Base-by-base conservation (phyloP, 176 grass and related monocot genomes). In the Musa itinerans region DNA sequence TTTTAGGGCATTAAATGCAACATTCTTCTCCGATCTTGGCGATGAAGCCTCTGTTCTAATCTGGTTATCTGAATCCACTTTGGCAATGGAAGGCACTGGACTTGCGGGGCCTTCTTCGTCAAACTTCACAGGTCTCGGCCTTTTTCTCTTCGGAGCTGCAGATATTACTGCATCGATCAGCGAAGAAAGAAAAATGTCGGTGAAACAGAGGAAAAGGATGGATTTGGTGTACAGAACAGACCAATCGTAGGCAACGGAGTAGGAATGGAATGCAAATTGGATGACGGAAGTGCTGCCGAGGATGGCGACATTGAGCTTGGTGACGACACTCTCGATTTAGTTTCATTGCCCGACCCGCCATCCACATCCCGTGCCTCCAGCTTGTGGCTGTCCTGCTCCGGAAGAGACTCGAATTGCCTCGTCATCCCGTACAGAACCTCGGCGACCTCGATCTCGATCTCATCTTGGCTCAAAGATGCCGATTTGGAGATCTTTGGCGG, bases 351-450 rank as follows among this genome's bases (percentile, higher is more conserved):
- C 1, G 59, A 27, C 19, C 59, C 75, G 53, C 58, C 58, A 65
- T 77, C 49, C 9, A 65, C 9, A 8, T 94, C 95, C 71, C 80
- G 89, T 6, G 53, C 34, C 24, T 94, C 95, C 8, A 79, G 53
- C 76, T 94, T 94, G 76, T 86, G 80, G 62, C 73, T 84, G 21
- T 89, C 83, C 83, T 87, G 90, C 83, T 85, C 87, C 11, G 85
- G 78, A 20, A 78, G 87, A 23, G 65, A 78, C 1, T 83, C 85
- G 74, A 94, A 92, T 82, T 99, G 96, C 85, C 89, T 80, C 2
- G 90, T 99, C 2, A 99, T 82, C 27, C 95, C 95, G 22, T 89
- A 99, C 24, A 99, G 84, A 48, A 99, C 96, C 89, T 99, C 96
- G 10, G 96, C 96, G 10, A 99, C 91, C 88, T 99, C 96, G 61